Percentiles rank a stretch among this genome's conserved stretches.
Conservation (phyloP, 1,139 yeast species). For the Candida pseudoviswanathii region DNA sequence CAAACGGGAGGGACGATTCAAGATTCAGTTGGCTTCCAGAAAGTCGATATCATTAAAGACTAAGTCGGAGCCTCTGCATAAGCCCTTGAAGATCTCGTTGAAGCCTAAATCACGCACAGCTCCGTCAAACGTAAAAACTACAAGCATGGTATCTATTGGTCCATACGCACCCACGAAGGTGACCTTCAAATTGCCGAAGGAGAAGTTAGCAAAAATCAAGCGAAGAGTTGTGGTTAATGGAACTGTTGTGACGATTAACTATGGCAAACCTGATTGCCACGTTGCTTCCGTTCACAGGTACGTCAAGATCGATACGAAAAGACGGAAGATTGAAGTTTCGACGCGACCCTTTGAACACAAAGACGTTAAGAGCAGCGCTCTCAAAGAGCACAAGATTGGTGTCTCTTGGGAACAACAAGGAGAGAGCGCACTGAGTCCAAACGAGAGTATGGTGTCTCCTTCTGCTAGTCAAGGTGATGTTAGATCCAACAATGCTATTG, state of each 20-base stretch:
- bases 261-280: background rate
- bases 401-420: background rate
- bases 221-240: constrained; percentile 17
- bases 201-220: constrained; percentile 3
- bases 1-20: constrained; percentile 48
- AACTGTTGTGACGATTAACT: constrained; percentile 11
- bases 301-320: constrained; percentile 29
- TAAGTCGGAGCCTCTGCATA: background rate
- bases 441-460: background rate
- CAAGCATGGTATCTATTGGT: background rate
- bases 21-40: constrained; percentile 38
- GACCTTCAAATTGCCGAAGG: constrained; percentile 9
- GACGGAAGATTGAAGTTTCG: constrained; percentile 19
- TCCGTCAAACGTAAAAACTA: background rate
- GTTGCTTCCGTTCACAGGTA: constrained; percentile 21
- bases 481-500: background rate
- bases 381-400: background rate
- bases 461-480: no score
- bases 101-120: constrained; percentile 3
- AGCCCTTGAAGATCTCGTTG: constrained; percentile 20
- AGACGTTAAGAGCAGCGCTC: background rate
- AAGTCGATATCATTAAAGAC: constrained; percentile 15
- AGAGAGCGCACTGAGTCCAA: background rate
- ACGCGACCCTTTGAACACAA: constrained; percentile 15
- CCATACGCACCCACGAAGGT: constrained; percentile 1